phyloP scores from a whole-genome alignment of 2,329 filamentous ascomycete species.

The Biscogniauxia sp. region DNA sequence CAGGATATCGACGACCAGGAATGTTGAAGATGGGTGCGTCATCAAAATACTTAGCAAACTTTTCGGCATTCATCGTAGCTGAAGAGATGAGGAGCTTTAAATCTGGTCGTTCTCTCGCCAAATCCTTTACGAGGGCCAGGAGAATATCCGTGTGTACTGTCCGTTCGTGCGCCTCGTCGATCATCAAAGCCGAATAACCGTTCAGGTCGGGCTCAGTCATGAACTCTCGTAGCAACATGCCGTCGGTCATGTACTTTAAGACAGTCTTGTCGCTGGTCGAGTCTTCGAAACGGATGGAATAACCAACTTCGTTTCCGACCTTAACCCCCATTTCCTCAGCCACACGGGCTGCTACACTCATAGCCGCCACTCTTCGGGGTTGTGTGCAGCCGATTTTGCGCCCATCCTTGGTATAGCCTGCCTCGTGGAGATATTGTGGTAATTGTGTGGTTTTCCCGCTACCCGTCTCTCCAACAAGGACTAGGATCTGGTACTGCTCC shows the following conservation, averaged over 20 bases:
- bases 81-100: slow-evolving; percentile 90
- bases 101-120: slow-evolving; percentile 78
- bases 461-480: slow-evolving; percentile 93
- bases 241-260: slow-evolving; percentile 96
- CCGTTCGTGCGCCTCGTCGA: slow-evolving; percentile 95
- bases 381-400: slow-evolving; percentile 92
- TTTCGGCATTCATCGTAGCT: slow-evolving; percentile 90
- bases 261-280: slow-evolving; percentile 87
- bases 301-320: slow-evolving; percentile 88
- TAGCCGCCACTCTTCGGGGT: slow-evolving; percentile 90
- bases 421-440: slow-evolving; percentile 90
- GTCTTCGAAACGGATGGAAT: slow-evolving; percentile 93
- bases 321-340: slow-evolving; percentile 91
- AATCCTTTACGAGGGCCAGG: slow-evolving; percentile 83
- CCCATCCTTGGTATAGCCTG: slow-evolving; percentile 80
- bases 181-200: slow-evolving; percentile 86
- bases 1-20: slow-evolving; percentile 82
- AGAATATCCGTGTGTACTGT: slow-evolving; percentile 90
- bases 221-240: slow-evolving; percentile 87
- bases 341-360: slow-evolving; percentile 95
- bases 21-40: slow-evolving; percentile 93
- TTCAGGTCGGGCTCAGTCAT: slow-evolving; percentile 83
- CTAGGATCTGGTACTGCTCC: slow-evolving; percentile 80
- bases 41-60: slow-evolving; percentile 90
- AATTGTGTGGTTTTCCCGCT: slow-evolving; percentile 95